Percentiles rank a stretch among this genome's conserved stretches.
These are phyloP conservation scores for Penicillium sp. DNA, from an alignment of 2,329 filamentous ascomycete genomes.

Conservation along the genomic window DNA sequence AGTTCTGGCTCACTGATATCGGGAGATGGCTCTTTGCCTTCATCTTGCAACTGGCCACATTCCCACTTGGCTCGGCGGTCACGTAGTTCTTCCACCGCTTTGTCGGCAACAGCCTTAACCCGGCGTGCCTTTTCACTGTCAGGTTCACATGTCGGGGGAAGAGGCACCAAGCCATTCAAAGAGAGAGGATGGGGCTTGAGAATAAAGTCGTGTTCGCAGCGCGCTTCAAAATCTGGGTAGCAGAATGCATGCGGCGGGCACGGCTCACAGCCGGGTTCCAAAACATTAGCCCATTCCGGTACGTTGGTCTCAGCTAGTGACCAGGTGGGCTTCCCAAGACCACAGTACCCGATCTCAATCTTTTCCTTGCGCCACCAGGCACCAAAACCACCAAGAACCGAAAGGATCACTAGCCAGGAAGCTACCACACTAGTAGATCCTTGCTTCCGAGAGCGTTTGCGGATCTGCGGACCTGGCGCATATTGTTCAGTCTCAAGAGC, in stretches of 20 bases:
- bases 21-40: constrained; percentile 61
- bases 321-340: constrained; percentile 68
- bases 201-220: constrained; percentile 85
- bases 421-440: constrained; percentile 59
- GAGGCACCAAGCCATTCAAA: constrained; percentile 74
- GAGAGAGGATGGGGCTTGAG: constrained; percentile 81
- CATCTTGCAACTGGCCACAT: constrained; percentile 72
- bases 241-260: constrained; percentile 92
- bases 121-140: constrained; percentile 89
- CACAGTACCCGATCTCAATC: constrained; percentile 92
- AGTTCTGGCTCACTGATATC: constrained; percentile 70
- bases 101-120: constrained; percentile 83
- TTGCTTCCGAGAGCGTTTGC: constrained; percentile 34
- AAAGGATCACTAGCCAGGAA: constrained; percentile 69
- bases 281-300: constrained; percentile 68
- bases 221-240: constrained; percentile 71
- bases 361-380: constrained; percentile 93
- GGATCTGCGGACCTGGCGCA: constrained; percentile 17
- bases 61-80: constrained; percentile 86
- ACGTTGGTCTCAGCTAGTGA: constrained; percentile 63
- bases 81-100: constrained; percentile 81
- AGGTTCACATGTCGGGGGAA: constrained; percentile 89
- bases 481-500: constrained; percentile 70
- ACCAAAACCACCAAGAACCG: constrained; percentile 69
- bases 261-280: constrained; percentile 81